Evolutionary conservation across 2,329 filamentous ascomycete genomes (phyloP), one percentile per base, ranked within the genome.

Genomic region (Colletotrichum incanum): DNA sequence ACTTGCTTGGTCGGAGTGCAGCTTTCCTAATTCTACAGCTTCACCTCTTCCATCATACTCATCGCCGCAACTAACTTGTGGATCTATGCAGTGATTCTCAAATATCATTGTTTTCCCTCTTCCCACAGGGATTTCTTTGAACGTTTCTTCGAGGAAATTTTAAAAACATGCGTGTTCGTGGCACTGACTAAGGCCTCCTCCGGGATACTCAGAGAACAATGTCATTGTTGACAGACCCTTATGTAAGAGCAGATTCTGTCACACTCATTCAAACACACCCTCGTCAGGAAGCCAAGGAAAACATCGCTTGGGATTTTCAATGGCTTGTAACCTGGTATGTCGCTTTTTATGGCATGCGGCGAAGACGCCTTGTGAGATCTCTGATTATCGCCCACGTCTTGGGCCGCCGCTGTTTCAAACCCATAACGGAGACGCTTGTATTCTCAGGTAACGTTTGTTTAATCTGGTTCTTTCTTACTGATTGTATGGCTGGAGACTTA

Each of bases 1-100:
- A 58, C 65, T 68, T 63, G 23, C 37, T 49, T 63, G 28, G 58
- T 63, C 16, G 20, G 26, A 31, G 8, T 20, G 39, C 56, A 28
- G 39, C 54, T 58, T 39, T 37, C 7, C 7, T 23, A 55, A 14
- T 34, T n/a, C 31, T n/a, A 18, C 26, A 31, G 34, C 4, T 34
- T 31, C 16, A 55, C 26, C 26, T 28, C 28, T 12, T 55, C 52
- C 31, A 55, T 20, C 3, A n/a, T 7, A 16, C 9, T 55, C 14
- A 34, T 34, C 28, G 34, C 23, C 28, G 18, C 52, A 18, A 37
- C 26, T 16, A 18, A 11, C 23, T 23, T 28, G n/a, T 5, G 23
- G 8, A 18, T 1, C 23, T 28, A 28, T 7, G 11, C 4, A 28
- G 47, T 28, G 23, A 7, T 26, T 7, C 11, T 16, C 47, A 2